Percentiles rank a stretch among this genome's conserved stretches.
Evolutionary conservation across 257 asterid genomes (phyloP).

Genomic region (Phtheirospermum japonicum): DNA sequence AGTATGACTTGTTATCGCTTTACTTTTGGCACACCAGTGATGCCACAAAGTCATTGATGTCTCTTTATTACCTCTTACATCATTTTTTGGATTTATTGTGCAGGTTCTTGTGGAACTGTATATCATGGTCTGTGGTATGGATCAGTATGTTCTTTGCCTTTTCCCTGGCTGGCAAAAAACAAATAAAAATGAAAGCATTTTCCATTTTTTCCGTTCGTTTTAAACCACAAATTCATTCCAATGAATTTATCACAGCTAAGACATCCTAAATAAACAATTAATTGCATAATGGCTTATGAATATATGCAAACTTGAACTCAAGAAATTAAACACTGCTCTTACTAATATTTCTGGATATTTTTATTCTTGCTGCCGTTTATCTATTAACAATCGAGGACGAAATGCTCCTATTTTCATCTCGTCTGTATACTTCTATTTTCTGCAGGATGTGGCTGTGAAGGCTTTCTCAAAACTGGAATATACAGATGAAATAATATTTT

Average conservation of each 20-base stretch:
- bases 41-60: neutral
- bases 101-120: constrained; percentile 99
- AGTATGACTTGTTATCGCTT: constrained; percentile 2
- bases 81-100: constrained; percentile 30
- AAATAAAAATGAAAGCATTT: too few species aligned
- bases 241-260: neutral
- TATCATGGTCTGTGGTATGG: constrained; percentile 98
- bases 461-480: constrained; percentile 88
- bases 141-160: constrained; percentile 87
- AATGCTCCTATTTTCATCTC: constrained; percentile 8
- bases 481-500: constrained; percentile 69
- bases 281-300: neutral
- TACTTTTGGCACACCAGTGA: neutral
- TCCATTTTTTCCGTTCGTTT: neutral
- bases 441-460: constrained; percentile 99
- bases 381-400: neutral
- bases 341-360: neutral
- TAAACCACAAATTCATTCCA: neutral
- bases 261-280: constrained; percentile 1
- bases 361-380: constrained; percentile 11
- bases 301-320: constrained; percentile 7
- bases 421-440: constrained; percentile 24
- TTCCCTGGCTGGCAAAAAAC: constrained; percentile 22
- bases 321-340: constrained; percentile 11
- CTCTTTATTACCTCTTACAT: too few species aligned